Percentiles rank a stretch among this genome's conserved stretches.
phyloP scores from a whole-genome alignment of 768 basidiomycete genomes.

The Trichaptum fuscoviolaceum region DNA sequence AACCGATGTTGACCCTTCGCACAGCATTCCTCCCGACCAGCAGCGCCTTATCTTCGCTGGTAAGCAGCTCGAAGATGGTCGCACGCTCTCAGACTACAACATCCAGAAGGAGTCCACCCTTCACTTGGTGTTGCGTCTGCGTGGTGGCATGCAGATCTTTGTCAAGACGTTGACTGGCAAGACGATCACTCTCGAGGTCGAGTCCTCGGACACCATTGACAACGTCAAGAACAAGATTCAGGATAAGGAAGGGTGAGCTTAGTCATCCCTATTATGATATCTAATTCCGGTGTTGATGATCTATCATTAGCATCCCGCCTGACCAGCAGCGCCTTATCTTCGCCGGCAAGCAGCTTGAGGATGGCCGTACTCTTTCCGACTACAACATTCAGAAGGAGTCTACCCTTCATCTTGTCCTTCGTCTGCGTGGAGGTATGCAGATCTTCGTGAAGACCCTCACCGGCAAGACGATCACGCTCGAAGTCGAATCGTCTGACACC shows the following conservation, averaged over 20 bases:
- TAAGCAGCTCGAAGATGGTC: conserved; percentile 80
- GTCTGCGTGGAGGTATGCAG: conserved; percentile 88
- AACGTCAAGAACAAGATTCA: conserved; percentile 91
- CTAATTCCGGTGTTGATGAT: conserved; percentile 16
- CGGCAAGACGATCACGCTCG: conserved; percentile 89
- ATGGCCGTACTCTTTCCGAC: conserved; percentile 40
- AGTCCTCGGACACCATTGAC: conserved; percentile 83
- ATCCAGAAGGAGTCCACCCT: conserved; percentile 62
- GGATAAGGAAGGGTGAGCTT: conserved; percentile 69
- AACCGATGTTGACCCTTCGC: conserved; percentile 36
- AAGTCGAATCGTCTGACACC: conserved; percentile 90
- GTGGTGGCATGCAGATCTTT: conserved; percentile 86
- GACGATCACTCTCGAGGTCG: conserved; percentile 86
- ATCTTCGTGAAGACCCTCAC: conserved; percentile 87
- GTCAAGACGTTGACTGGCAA: conserved; percentile 86
- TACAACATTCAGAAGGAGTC: conserved; percentile 31
- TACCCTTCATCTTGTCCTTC: conserved; percentile 41
- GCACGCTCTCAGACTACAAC: conserved; percentile 66
- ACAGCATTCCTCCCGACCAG: conserved; percentile 70
- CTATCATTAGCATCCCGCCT: conserved; percentile 45
- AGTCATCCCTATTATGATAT: conserved; percentile 11
- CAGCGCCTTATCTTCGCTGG: conserved; percentile 79
- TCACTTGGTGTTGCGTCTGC: conserved; percentile 73
- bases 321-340: conserved; percentile 42
- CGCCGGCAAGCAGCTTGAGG: conserved; percentile 51